Conservation (phyloP, 257 asterid species). For the Gardenia jasminoides region DNA sequence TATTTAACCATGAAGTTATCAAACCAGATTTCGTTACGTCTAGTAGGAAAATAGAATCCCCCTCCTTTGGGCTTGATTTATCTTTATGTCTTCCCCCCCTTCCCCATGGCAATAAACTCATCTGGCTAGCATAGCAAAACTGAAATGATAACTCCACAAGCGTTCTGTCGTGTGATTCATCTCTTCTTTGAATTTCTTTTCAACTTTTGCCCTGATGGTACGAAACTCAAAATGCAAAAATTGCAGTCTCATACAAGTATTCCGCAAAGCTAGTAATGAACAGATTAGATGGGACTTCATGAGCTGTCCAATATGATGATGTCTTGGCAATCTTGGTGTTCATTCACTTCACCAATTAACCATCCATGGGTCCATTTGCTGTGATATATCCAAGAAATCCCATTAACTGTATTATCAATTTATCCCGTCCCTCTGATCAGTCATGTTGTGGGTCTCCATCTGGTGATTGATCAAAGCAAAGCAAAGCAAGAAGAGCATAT, state of each 20-base stretch:
- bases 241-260: too few species aligned
- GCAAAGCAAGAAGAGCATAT: background rate
- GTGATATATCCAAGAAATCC: background rate
- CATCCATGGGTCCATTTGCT: background rate
- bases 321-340: background rate
- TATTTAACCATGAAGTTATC: too few species aligned
- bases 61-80: too few species aligned
- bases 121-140: background rate
- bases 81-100: too few species aligned
- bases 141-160: background rate
- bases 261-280: too few species aligned
- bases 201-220: too few species aligned
- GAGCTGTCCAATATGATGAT: background rate
- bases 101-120: background rate
- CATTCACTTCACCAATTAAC: background rate
- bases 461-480: constrained; percentile 18
- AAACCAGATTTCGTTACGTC: background rate
- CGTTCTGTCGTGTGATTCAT: background rate
- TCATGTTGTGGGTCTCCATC: constrained; percentile 30
- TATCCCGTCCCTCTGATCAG: constrained; percentile 24
- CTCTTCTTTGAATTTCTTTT: background rate
- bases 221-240: too few species aligned
- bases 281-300: background rate
- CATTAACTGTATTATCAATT: constrained; percentile 11
- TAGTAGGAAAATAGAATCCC: background rate